Base-by-base conservation (phyloP, 2,329 filamentous ascomycete species). In the Ophiostoma novo-ulmi region DNA sequence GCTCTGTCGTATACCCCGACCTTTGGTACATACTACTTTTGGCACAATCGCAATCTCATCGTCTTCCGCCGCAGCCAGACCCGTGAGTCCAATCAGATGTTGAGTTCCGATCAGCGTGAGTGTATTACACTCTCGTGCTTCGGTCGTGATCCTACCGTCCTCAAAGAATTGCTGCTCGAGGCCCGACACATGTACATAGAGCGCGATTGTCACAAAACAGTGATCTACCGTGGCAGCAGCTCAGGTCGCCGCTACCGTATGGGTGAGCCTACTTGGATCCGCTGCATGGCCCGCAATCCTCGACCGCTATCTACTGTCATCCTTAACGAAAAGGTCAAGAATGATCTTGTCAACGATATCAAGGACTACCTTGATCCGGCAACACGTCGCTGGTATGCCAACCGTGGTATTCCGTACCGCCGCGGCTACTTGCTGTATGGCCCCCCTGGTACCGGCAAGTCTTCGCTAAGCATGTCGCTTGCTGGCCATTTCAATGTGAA, bases 381-480 rank as follows among this genome's bases (percentile, higher is more conserved):
- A 14, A 90, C 88, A 0, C 82, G 86, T 64, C 83, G 88, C n/a
- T 97, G 92, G 92, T 97, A 97, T 77, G 85, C 89, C 0, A 90
- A 92, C 74, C 85, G 92, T 7, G 93, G 93, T 0, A 94, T 97
- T 39, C 93, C 93, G 0, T 96, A 96, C 77, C 87, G 93, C 17
- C 85, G 93, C 5, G 93, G 93, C 0, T 97, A 95, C 76, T 85
- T 97, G 0, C 87, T 97, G 20, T 84, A 94, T 74, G 93, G 93
- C 0, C 91, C 92, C 0, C 91, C 91, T 0, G 91, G 92, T 0
- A 94, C 91, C 0, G 91, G 92, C 17, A 95, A 94, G 79, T 91
- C 88, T 64, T 91, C 88, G 65, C 82, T 93, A 0, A 89, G 87
- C 73, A 84, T 92, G 61, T 90, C 90, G 0, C 82, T 91, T 68